These are phyloP conservation scores for Boletus barrowsii DNA, from an alignment of 768 basidiomycete species.

Conservation along the genomic window DNA sequence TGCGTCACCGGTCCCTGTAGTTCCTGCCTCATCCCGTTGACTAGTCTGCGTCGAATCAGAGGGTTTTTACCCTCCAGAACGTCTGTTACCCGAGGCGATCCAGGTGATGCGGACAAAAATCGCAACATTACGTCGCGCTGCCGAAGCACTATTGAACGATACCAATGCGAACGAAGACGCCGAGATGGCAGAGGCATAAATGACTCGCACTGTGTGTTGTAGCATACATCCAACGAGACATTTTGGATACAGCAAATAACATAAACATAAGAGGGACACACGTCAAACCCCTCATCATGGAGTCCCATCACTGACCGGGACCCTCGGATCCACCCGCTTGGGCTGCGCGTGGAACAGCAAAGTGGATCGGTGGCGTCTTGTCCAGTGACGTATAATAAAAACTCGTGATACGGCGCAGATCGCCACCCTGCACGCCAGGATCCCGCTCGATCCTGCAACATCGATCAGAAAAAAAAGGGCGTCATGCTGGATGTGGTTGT, in stretches of 20 bases:
- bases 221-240: conserved; percentile 1
- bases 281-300: background rate
- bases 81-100: conserved; percentile 77
- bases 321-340: conserved; percentile 1
- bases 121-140: conserved; percentile 52
- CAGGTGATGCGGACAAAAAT: conserved; percentile 83
- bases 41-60: conserved; percentile 89
- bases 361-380: conserved; percentile 32
- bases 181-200: conserved; percentile 47
- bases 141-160: conserved; percentile 52
- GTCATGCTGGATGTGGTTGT: too few species aligned
- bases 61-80: conserved; percentile 82
- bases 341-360: conserved; percentile 17
- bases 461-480: background rate
- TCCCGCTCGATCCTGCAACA: conserved; percentile 26
- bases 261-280: background rate
- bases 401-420: conserved; percentile 31
- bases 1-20: background rate
- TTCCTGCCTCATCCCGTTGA: conserved; percentile 5
- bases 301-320: conserved; percentile 10
- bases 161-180: conserved; percentile 44
- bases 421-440: conserved; percentile 12
- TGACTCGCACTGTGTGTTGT: background rate
- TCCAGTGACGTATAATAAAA: conserved; percentile 35
- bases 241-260: background rate